Evolutionary conservation across 768 basidiomycete species (phyloP).

Genomic region (Macrolepiota fuliginosa): DNA sequence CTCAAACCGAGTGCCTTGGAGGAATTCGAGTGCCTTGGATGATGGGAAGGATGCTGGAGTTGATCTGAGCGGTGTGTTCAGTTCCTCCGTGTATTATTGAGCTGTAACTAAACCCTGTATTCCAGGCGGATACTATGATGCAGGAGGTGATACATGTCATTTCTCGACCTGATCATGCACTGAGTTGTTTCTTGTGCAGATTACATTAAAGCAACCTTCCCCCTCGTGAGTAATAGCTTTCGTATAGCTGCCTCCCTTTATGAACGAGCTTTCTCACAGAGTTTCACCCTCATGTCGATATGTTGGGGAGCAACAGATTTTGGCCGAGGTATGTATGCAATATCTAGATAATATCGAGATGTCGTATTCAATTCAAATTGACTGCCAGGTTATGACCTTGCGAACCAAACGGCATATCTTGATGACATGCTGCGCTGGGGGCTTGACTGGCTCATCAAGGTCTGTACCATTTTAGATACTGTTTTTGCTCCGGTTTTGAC

Average conservation of each 20-base stretch:
- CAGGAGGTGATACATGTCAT: conserved; percentile 61
- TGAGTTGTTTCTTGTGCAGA: conserved; percentile 39
- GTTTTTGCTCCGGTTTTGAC: neutral
- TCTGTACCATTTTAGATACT: conserved; percentile 24
- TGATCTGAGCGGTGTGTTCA: conserved; percentile 62
- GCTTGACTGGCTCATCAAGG: conserved; percentile 90
- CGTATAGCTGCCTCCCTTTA: neutral
- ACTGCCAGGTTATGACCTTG: conserved; percentile 67
- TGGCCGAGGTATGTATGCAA: conserved; percentile 56
- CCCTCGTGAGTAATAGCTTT: conserved; percentile 51
- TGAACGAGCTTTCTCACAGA: conserved; percentile 34
- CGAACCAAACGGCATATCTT: conserved; percentile 89
- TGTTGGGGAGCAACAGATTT: conserved; percentile 90
- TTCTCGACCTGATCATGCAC: neutral
- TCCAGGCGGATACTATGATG: conserved; percentile 81
- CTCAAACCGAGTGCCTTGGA: conserved; percentile 78
- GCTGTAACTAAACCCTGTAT: neutral
- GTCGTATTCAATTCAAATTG: conserved; percentile 3
- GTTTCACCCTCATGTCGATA: conserved; percentile 80
- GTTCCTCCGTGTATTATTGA: neutral
- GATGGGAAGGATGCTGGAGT: conserved; percentile 76
- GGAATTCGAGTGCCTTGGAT: conserved; percentile 74
- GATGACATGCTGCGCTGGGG: conserved; percentile 91
- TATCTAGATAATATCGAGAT: neutral
- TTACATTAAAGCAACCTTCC: conserved; percentile 87